Evolutionary conservation across 1,284 basidiomycete species (phyloP).

Genomic region (Melampsora medusae): DNA sequence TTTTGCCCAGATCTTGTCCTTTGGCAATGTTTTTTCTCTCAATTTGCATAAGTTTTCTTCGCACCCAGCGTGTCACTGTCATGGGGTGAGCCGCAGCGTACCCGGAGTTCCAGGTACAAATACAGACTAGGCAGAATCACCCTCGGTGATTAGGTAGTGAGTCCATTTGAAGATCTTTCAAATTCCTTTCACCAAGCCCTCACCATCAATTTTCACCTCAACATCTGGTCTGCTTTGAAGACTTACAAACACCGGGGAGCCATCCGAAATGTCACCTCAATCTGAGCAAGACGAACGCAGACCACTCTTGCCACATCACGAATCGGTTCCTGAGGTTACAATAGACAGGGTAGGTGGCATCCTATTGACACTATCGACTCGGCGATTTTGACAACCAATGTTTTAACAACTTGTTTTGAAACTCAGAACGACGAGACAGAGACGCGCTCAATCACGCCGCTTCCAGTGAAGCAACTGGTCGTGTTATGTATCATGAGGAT

Average conservation of each 20-base stretch:
- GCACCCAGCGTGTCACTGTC: too few relatives aligned
- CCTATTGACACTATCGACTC: background rate
- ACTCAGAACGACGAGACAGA: background rate
- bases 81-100: too few relatives aligned
- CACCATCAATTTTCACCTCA: too few relatives aligned
- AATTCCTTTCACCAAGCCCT: too few relatives aligned
- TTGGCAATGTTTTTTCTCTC: too few relatives aligned
- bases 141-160: too few relatives aligned
- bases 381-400: background rate
- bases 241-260: background rate
- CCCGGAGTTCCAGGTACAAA: too few relatives aligned
- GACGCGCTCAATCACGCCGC: background rate
- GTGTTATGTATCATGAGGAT: slow-evolving; percentile 4
- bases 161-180: too few relatives aligned
- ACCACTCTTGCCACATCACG: background rate
- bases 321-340: background rate
- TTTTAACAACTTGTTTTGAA: background rate
- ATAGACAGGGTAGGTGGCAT: background rate
- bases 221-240: background rate
- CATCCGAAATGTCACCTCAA: background rate
- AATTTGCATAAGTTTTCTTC: too few relatives aligned
- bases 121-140: too few relatives aligned
- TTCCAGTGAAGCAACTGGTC: background rate
- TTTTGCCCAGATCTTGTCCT: too few relatives aligned
- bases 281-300: background rate